Base-by-base conservation (phyloP, 345 rosid genomes). In the Melaleuca alternifolia region DNA sequence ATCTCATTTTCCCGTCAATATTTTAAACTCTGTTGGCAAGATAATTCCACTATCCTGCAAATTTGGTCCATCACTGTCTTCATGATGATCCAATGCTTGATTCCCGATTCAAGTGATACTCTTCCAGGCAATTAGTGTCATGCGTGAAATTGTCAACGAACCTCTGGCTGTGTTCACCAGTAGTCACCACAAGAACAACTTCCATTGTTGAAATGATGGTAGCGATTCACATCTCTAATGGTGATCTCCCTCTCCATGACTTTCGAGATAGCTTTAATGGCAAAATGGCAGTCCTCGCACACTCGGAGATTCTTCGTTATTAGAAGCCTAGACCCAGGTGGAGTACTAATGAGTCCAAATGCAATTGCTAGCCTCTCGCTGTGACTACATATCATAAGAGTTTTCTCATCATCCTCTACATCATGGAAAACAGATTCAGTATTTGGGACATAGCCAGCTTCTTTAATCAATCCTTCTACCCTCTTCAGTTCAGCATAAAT, bases 281-380 rank as follows among this genome's bases (percentile, higher is more conserved):
- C 93, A 2, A 75, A 61, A 56, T 91, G 93, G 86, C 92, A 91
- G 57, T 91, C 93, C 57, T 89, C 92, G 56, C 92, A 91, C 48
- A 90, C 89, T 61, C 86, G 85, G 59, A 91, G 90, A 86, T 91
- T 91, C 91, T 91, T 91, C 51, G 91, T 89, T 83, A 89, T 89
- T 82, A 88, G 57, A 57, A 90, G 87, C 62, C 88, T 83, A 26
- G 88, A 88, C 77, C 90, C 65, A 6, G 85, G 85, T 16, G 91
- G 87, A 50, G 91, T 90, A 84, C 85, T 88, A 26, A 92, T 85
- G 24, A 92, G 89, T 83, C 92, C 93, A 83, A 89, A 91, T 15
- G 89, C 92, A 88, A 90, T 88, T 41, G 93, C 92, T 18, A 92
- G 85, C 88, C 91, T 92, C 83, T 92, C 91, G 3, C 92, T 91